phyloP scores from a whole-genome alignment of 192 early-diverging fungal species.

The Mortierella hygrophila region DNA sequence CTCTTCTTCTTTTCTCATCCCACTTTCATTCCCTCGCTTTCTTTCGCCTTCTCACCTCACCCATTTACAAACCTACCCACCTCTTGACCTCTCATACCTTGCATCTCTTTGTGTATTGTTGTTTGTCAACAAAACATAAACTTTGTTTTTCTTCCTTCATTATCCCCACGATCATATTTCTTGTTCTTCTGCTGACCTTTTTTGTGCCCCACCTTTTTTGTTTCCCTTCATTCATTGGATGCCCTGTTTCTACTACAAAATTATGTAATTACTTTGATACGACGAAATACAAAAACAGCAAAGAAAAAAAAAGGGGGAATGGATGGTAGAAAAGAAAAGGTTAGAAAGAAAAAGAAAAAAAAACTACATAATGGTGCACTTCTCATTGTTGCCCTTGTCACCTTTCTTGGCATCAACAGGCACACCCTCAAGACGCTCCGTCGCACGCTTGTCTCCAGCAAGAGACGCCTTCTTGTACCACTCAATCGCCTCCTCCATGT shows the following conservation, averaged over 20 bases:
- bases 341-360: not conserved
- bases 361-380: slow-evolving; percentile 50
- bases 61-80: no score
- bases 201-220: not conserved
- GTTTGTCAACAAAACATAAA: not conserved
- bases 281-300: not conserved
- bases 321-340: not conserved
- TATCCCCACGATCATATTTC: not conserved
- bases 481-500: slow-evolving; percentile 66
- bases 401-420: slow-evolving; percentile 54
- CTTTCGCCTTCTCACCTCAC: no score
- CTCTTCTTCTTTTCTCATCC: no score
- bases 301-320: not conserved
- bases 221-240: not conserved
- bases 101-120: not conserved
- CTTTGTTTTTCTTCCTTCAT: not conserved
- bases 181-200: not conserved
- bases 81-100: no score
- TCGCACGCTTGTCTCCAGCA: slow-evolving; percentile 72
- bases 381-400: slow-evolving; percentile 65
- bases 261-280: slow-evolving; percentile 1
- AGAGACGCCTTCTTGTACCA: slow-evolving; percentile 79
- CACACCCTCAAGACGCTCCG: slow-evolving; percentile 65
- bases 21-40: no score
- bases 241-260: not conserved